A percentile compares a stretch with the other conserved stretches of the same genome.
Conservation (phyloP, 495 filamentous ascomycete genomes). For the Clavariopsis aquatica region DNA sequence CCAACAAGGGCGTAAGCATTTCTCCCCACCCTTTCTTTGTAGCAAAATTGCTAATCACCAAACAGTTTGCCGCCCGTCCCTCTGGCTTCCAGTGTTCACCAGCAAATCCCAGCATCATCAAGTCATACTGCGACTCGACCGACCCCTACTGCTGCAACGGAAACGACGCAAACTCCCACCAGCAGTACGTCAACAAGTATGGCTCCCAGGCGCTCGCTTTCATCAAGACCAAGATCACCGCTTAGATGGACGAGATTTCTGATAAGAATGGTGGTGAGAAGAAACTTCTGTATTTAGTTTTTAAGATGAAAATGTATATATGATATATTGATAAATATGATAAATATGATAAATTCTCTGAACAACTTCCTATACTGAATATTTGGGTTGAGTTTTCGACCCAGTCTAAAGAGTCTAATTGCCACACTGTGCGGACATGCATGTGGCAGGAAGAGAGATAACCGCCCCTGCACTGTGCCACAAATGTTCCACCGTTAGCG, state of each 20-base stretch:
- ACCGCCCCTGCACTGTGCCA: background rate
- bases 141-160: constrained; percentile 69
- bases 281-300: background rate
- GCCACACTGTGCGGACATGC: too few species aligned
- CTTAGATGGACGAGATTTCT: constrained; percentile 1
- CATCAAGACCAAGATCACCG: constrained; percentile 50
- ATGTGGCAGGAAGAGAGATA: too few species aligned
- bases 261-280: background rate
- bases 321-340: background rate
- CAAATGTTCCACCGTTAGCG: background rate
- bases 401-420: too few species aligned
- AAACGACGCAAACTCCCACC: constrained; percentile 57
- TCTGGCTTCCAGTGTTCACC: constrained; percentile 57
- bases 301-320: background rate
- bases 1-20: constrained; percentile 56
- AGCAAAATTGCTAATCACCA: background rate
- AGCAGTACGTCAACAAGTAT: constrained; percentile 61
- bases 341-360: too few species aligned
- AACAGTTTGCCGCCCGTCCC: constrained; percentile 57
- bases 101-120: constrained; percentile 53
- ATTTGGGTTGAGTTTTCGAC: too few species aligned
- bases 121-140: constrained; percentile 62
- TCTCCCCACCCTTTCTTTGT: background rate
- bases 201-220: constrained; percentile 59
- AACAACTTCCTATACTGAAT: too few species aligned